Conservation (phyloP, 1,284 basidiomycete genomes). For the Gomphus bonarii region DNA sequence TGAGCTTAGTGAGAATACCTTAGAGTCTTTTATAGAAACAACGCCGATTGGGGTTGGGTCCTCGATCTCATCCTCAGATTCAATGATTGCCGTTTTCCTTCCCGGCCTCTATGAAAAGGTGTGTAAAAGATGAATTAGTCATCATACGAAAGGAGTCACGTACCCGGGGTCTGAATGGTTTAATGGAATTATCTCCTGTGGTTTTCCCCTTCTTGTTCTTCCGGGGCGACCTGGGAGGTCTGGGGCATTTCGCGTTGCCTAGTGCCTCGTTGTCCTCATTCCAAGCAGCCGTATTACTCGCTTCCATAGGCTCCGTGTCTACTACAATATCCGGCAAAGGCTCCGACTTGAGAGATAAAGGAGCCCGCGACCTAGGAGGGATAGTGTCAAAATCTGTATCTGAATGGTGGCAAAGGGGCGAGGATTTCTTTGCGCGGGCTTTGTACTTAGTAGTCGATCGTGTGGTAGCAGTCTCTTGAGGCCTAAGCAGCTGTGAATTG, state of each 20-base stretch:
- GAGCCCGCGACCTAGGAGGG: not conserved
- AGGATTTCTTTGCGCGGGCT: slow-evolving; percentile 2
- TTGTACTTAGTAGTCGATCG: slow-evolving; percentile 1
- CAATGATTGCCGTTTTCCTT: not conserved
- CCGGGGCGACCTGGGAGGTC: not conserved
- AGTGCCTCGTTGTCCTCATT: not conserved
- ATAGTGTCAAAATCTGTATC: slow-evolving; percentile 2
- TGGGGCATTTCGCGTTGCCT: not conserved
- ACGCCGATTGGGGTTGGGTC: not conserved
- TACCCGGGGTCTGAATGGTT: not conserved
- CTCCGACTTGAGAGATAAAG: not conserved
- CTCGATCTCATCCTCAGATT: not conserved
- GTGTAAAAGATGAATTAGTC: not conserved
- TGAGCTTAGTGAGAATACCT: no score
- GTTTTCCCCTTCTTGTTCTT: not conserved
- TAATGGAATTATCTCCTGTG: not conserved
- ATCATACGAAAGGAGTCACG: not conserved
- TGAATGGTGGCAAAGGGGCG: not conserved
- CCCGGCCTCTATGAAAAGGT: not conserved
- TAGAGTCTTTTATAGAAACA: not conserved
- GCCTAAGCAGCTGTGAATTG: slow-evolving; percentile 1
- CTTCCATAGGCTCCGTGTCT: not conserved
- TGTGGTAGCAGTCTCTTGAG: not conserved
- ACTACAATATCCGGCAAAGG: not conserved
- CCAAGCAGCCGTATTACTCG: not conserved